Base-by-base conservation (phyloP, 768 basidiomycete genomes). In the Mrakia hoshinonis region DNA sequence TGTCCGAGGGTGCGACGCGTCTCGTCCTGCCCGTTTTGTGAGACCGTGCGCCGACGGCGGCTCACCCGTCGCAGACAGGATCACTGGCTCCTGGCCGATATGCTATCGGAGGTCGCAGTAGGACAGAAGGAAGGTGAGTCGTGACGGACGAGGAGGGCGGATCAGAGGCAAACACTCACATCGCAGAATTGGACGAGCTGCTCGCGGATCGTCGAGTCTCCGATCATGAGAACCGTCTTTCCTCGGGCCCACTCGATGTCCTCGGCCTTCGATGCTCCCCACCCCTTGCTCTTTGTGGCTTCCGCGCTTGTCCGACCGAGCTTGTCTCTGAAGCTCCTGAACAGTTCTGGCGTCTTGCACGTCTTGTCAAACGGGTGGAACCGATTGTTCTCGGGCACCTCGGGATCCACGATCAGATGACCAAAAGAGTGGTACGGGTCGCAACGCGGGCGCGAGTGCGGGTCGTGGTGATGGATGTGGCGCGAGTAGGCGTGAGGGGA, bases 111-210 rank as follows among this genome's bases (percentile, higher is more conserved):
- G 20, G 24, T 18, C 38, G 31, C 18, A 26, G 31, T 43, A 22
- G 31, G 39, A 34, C 5, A 29, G 49, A 38, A 43, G n/a, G 12
- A 24, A 15, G 48, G 60, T 9, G 31, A 38, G 47, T 5, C 18
- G 39, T 20, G 51, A 52, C 24, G 29, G 0, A 29, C 31, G 24
- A n/a, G 20, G 47, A 49, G 9, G 31, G 20, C 9, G 34, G 26
- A 22, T 7, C 36, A 15, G 34, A 70, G 63, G 54, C 55, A 46
- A 18, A 26, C 7, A 69, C 76, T 72, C 54, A 76, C 76, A 61
- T 74, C 64, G 61, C 76, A 77, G 15, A 75, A 73, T 46, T 77
- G 74, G 18, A 67, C 72, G 51, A 76, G 49, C 55, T 75, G 75
- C 13, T 74, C 71, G 24, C 76, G 69, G 26, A 61, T 55, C 18